phyloP scores from a whole-genome alignment of 495 filamentous ascomycete genomes.

The Lentithecium fluviatile region DNA sequence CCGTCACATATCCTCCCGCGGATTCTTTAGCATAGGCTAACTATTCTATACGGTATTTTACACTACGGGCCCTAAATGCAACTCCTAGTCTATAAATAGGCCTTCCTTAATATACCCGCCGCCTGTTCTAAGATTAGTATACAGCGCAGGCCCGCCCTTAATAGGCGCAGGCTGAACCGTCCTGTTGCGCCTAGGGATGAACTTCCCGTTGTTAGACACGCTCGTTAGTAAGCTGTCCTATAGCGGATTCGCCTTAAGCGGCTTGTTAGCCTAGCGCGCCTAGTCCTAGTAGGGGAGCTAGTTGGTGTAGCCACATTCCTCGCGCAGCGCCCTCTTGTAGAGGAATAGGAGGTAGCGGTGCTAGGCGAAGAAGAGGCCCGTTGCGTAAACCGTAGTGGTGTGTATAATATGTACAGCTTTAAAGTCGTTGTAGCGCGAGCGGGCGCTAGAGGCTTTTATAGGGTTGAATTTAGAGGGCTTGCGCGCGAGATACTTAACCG shows the following conservation, averaged over 20 bases:
- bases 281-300: constrained; percentile 62
- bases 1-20: too few species aligned
- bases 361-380: constrained; percentile 21
- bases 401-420: constrained; percentile 19
- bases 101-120: constrained; percentile 64
- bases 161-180: constrained; percentile 24
- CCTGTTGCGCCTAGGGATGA: constrained; percentile 43
- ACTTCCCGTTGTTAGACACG: constrained; percentile 60
- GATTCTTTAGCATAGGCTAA: too few species aligned
- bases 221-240: constrained; percentile 62
- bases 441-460: neutral
- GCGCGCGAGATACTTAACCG: too few species aligned
- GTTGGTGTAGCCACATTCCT: constrained; percentile 37
- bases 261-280: constrained; percentile 47
- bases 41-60: neutral
- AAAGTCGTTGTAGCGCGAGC: constrained; percentile 22
- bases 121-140: constrained; percentile 52
- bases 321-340: constrained; percentile 32
- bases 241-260: constrained; percentile 56
- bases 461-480: too few species aligned
- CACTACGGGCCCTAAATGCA: constrained; percentile 16
- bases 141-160: constrained; percentile 17
- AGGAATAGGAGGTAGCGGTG: constrained; percentile 12
- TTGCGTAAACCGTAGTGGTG: constrained; percentile 14
- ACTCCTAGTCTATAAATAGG: constrained; percentile 49